Evolutionary conservation across 2,329 filamentous ascomycete species (phyloP), one percentile per base, ranked within the genome.

Genomic region (Geosmithia morbida): DNA sequence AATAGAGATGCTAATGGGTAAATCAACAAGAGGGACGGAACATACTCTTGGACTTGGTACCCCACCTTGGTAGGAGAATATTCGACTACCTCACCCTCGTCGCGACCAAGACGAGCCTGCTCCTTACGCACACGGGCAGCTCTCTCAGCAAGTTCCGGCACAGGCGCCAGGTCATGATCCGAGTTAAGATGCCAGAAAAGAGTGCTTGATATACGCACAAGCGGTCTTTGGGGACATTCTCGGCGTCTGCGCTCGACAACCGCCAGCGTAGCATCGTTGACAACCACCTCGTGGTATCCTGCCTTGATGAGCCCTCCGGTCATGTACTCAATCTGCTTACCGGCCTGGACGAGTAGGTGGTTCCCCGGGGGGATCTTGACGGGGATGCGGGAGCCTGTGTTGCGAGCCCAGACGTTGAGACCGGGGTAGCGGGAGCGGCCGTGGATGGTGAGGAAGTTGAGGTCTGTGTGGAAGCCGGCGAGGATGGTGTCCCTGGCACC

Each of bases 361-460:
- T 74, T 75, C 3, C 75, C 74, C 2, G 63, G 62, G 0, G 76
- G 76, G 52, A 80, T 79, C 61, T 70, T 69, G 51, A 80, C 76
- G 43, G 75, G 60, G 52, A 80, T 77, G 52, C 71, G 70, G 51
- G 65, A 67, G 43, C 76, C 76, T 2, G 75, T 79, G 67, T 80
- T 80, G 53, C 76, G 74, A 19, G 75, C 76, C 76, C 76, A 80
- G 55, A 80, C 72, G 63, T 80, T 70, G 53, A 80, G 67, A 2
- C 76, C 76, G 0, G 76, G 76, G 54, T 77, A 80, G 50, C 76
- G 73, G 29, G 73, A 77, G 53, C 76, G 76, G 48, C 76, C 76
- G 63, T 80, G 76, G 61, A 80, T 80, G 52, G 76, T 80, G 46
- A 80, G 67, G 58, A 79, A 80, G 67, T 80, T 80, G 49, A 80